Conservation (phyloP, 2,329 filamentous ascomycete genomes). For the Pyrenophora tritici-repentis region DNA sequence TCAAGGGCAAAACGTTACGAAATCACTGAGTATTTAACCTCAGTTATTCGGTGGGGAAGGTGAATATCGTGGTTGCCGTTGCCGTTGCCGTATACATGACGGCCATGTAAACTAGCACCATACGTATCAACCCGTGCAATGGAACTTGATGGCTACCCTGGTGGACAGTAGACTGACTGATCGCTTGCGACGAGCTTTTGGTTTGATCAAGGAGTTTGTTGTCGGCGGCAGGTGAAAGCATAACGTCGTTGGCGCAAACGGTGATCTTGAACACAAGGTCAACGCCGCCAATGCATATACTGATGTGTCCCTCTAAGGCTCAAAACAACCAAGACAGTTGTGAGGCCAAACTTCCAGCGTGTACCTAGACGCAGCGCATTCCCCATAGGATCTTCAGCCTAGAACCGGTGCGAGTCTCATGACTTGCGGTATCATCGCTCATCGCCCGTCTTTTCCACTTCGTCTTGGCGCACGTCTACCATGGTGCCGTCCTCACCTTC, state of each 20-base stretch:
- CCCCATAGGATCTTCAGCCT: background rate
- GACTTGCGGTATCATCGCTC: conserved; percentile 6
- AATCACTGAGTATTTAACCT: conserved; percentile 15
- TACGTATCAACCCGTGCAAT: too few relatives aligned
- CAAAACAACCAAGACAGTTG: background rate
- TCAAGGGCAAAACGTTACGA: too few relatives aligned
- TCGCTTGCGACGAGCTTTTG: too few relatives aligned
- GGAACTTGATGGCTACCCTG: too few relatives aligned
- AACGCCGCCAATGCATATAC: too few relatives aligned
- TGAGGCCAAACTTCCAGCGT: background rate
- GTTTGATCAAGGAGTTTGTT: too few relatives aligned
- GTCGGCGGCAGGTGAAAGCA: too few relatives aligned
- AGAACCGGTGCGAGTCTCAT: background rate
- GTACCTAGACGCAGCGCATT: background rate
- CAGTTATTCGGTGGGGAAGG: conserved; percentile 28
- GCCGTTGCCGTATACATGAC: too few relatives aligned
- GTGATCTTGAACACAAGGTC: too few relatives aligned
- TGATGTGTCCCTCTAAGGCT: background rate
- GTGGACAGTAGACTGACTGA: too few relatives aligned
- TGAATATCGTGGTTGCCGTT: conserved; percentile 9
- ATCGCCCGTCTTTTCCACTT: conserved; percentile 6
- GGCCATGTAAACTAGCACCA: too few relatives aligned
- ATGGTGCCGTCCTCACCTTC: conserved; percentile 16
- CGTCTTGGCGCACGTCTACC: conserved; percentile 5
- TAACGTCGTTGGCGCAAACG: too few relatives aligned